Percentiles rank a stretch among this genome's conserved stretches.
Evolutionary conservation across 1,139 yeast species (phyloP).

Genomic region (Geotrichum fermentans): DNA sequence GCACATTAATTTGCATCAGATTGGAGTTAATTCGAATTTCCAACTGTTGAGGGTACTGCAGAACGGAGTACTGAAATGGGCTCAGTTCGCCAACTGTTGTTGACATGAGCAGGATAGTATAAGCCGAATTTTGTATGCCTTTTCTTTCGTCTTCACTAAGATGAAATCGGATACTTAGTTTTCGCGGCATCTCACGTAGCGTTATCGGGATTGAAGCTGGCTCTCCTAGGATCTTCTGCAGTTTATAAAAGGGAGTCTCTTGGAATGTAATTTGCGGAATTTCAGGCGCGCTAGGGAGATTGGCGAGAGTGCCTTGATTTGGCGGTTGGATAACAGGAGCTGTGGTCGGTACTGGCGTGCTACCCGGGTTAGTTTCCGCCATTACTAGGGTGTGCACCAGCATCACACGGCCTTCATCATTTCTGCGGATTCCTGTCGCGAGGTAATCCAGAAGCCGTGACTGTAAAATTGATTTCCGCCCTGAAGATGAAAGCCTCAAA

Average conservation of each 20-base stretch:
- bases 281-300: background rate
- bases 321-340: background rate
- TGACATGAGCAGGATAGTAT: constrained; percentile 25
- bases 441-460: constrained; percentile 28
- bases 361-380: constrained; percentile 7
- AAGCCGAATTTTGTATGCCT: constrained; percentile 15
- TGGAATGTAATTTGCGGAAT: constrained; percentile 23
- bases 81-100: constrained; percentile 21
- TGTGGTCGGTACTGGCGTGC: background rate
- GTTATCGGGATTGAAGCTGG: constrained; percentile 29
- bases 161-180: constrained; percentile 22
- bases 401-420: constrained; percentile 7
- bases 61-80: constrained; percentile 17
- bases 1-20: constrained; percentile 29
- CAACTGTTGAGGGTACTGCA: constrained; percentile 29
- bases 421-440: constrained; percentile 14
- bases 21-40: constrained; percentile 28
- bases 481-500: constrained; percentile 28
- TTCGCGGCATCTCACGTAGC: constrained; percentile 21
- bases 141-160: constrained; percentile 20
- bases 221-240: constrained; percentile 24
- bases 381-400: constrained; percentile 7
- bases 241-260: constrained; percentile 33
- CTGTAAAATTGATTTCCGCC: constrained; percentile 34
- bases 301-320: background rate